Percentiles rank a stretch among this genome's conserved stretches.
These are phyloP conservation scores for Citrus glauca DNA, from an alignment of 345 rosid species.

Conservation along the genomic window DNA sequence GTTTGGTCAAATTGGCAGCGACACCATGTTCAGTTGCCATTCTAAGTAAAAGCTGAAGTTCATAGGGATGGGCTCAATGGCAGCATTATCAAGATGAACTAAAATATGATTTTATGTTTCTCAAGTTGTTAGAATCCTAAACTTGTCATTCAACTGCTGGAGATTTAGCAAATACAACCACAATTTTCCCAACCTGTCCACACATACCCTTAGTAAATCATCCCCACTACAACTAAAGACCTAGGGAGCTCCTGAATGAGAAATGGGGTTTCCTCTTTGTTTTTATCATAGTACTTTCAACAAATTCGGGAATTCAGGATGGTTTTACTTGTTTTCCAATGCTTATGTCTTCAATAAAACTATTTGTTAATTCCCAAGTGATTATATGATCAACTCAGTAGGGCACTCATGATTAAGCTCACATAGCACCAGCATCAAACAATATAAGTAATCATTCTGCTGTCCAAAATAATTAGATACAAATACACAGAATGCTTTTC, in stretches of 20 bases:
- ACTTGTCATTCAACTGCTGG: background rate
- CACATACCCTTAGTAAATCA: background rate
- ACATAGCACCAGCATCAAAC: background rate
- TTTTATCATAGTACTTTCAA: background rate
- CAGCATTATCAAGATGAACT: background rate
- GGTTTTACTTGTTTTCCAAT: background rate
- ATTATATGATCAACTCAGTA: background rate
- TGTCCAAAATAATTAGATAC: no score
- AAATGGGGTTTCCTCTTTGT: background rate
- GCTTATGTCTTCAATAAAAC: background rate
- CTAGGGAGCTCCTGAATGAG: background rate
- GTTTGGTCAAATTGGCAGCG: background rate
- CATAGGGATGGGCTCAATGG: background rate
- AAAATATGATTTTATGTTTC: background rate
- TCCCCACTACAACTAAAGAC: background rate
- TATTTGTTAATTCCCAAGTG: background rate
- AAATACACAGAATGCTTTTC: background rate
- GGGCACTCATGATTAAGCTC: background rate
- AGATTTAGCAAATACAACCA: no score
- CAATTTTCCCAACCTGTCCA: background rate
- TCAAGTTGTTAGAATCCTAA: background rate
- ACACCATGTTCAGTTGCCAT: background rate
- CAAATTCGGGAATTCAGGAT: background rate
- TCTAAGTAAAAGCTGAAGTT: background rate
- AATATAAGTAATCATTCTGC: background rate